Evolutionary conservation across 169 alveolate genomes (phyloP).

Genomic region (Babesia bovis): DNA sequence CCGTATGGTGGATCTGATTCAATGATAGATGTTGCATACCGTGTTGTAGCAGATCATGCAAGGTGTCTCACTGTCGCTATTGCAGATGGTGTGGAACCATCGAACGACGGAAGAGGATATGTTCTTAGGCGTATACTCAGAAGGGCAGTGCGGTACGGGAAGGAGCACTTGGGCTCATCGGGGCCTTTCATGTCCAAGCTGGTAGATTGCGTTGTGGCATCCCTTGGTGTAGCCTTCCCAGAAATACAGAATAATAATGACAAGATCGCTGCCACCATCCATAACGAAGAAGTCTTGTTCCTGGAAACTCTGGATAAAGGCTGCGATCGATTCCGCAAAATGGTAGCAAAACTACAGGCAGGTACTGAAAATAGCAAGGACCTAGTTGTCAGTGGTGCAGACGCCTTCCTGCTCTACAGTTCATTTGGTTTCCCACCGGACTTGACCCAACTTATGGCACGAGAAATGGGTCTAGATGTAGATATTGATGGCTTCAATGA

Average conservation of each 20-base stretch:
- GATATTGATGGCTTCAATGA: conserved; percentile 82
- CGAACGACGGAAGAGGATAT: conserved; percentile 90
- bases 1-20: conserved; percentile 84
- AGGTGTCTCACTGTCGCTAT: conserved; percentile 90
- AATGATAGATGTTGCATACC: conserved; percentile 88
- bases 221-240: conserved; percentile 85
- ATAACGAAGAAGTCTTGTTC: conserved; percentile 86
- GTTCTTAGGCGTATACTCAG: conserved; percentile 90
- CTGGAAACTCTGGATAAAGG: conserved; percentile 86
- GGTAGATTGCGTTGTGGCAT: conserved; percentile 80
- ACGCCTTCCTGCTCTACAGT: conserved; percentile 87
- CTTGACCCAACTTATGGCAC: conserved; percentile 90
- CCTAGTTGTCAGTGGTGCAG: conserved; percentile 71
- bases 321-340: conserved; percentile 74
- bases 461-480: conserved; percentile 79
- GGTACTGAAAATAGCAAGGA: conserved; percentile 29
- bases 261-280: conserved; percentile 75
- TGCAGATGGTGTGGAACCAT: conserved; percentile 90
- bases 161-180: conserved; percentile 69
- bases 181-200: conserved; percentile 86
- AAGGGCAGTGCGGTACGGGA: conserved; percentile 89
- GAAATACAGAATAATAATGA: conserved; percentile 78
- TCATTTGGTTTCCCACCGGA: conserved; percentile 93
- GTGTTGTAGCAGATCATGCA: conserved; percentile 92
- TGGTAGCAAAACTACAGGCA: conserved; percentile 39